These are phyloP conservation scores for Neocallimastix lanati DNA, from an alignment of 192 early-diverging fungal species.

Conservation along the genomic window DNA sequence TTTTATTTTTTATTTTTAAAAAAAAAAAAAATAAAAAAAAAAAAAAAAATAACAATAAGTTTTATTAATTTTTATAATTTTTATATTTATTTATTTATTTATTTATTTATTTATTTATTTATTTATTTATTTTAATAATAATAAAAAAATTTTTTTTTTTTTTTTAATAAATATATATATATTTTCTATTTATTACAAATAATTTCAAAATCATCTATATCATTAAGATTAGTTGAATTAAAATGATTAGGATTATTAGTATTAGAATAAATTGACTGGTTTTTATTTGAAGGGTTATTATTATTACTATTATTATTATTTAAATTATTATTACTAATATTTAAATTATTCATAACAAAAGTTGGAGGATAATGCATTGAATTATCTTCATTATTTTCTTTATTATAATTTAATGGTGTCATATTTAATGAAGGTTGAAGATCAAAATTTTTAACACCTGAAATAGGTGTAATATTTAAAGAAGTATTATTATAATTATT, in stretches of 20 bases:
- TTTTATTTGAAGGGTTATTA: neutral
- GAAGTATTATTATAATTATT: neutral
- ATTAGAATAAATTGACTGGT: neutral
- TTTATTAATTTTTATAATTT: no score
- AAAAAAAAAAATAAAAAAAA: no score
- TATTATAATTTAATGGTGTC: neutral
- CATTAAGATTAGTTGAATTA: neutral
- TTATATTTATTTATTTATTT: no score
- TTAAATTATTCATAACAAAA: neutral
- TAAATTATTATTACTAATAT: neutral
- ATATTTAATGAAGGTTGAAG: neutral
- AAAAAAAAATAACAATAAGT: no score
- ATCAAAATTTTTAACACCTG: neutral
- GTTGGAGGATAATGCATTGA: neutral
- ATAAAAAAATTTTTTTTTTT: no score
- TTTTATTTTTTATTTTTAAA: no score
- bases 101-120: no score
- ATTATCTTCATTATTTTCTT: neutral
- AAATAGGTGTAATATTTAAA: neutral
- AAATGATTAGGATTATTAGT: neutral
- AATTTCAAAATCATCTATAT: neutral
- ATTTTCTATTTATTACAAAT: neutral
- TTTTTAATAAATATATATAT: neutral
- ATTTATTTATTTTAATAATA: no score
- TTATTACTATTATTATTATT: neutral